Evolutionary conservation across 106 monocot genomes (phyloP).

Genomic region (Narthecium ossifragum): DNA sequence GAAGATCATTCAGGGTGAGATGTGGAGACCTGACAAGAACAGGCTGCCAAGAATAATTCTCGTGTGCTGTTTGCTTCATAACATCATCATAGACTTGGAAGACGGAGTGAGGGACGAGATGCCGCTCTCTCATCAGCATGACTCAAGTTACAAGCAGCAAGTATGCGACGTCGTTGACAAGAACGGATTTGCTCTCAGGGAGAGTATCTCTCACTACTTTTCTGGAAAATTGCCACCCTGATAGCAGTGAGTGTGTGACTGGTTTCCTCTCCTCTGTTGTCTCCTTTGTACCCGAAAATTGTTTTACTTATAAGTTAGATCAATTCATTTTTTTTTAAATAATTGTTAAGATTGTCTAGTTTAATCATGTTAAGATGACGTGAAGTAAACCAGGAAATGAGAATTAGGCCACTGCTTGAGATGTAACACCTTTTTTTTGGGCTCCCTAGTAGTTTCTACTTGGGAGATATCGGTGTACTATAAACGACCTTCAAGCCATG

Average conservation of each 20-base stretch:
- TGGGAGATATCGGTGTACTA: too few relatives aligned
- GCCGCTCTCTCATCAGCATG: slow-evolving; percentile 36
- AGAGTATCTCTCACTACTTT: slow-evolving; percentile 44
- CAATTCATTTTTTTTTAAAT: background rate
- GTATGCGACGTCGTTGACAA: slow-evolving; percentile 43
- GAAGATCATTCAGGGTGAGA: slow-evolving; percentile 78
- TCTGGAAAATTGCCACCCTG: slow-evolving; percentile 36
- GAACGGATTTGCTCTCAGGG: slow-evolving; percentile 38
- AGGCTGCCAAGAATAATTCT: slow-evolving; percentile 76
- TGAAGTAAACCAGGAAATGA: too few relatives aligned
- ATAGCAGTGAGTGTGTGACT: background rate
- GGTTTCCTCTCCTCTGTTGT: background rate
- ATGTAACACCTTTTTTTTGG: too few relatives aligned
- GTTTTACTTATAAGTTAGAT: too few relatives aligned
- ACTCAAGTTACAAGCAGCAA: slow-evolving; percentile 55
- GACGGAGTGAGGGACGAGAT: slow-evolving; percentile 46
- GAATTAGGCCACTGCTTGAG: too few relatives aligned
- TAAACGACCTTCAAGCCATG: too few relatives aligned
- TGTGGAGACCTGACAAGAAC: slow-evolving; percentile 96
- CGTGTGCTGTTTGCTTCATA: slow-evolving; percentile 86
- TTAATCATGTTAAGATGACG: too few relatives aligned
- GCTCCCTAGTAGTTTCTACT: too few relatives aligned
- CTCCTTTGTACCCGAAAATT: background rate
- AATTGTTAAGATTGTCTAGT: too few relatives aligned
- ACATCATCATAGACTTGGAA: slow-evolving; percentile 70